These are phyloP conservation scores for Cadophora gregata DNA, from an alignment of 2,329 filamentous ascomycete genomes.

Conservation along the genomic window DNA sequence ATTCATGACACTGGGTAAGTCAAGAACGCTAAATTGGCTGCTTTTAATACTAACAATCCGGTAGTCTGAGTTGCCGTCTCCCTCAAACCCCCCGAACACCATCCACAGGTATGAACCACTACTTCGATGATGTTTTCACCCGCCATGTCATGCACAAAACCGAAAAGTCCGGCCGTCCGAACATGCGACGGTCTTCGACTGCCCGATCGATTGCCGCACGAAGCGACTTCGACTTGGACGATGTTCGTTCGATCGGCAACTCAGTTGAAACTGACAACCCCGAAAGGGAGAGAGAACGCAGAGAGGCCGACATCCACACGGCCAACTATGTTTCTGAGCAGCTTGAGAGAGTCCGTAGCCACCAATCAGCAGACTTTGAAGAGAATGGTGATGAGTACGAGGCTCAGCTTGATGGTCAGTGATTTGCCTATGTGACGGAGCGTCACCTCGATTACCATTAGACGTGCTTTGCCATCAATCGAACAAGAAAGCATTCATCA, in stretches of 20 bases:
- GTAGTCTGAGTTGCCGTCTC: conserved; percentile 83
- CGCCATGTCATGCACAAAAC: conserved; percentile 54
- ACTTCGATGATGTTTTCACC: conserved; percentile 90
- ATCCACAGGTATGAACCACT: conserved; percentile 82
- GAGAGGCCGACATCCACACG: conserved; percentile 71
- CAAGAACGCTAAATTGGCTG: not conserved
- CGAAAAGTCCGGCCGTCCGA: conserved; percentile 53
- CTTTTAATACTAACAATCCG: conserved; percentile 48
- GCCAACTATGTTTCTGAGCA: conserved; percentile 84
- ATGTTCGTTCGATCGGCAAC: conserved; percentile 44
- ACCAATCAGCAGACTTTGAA: conserved; percentile 43
- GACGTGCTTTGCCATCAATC: not conserved
- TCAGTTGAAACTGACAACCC: conserved; percentile 58
- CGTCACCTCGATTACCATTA: not conserved
- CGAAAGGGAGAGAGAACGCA: conserved; percentile 55
- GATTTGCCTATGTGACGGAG: conserved; percentile 2
- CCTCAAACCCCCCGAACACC: conserved; percentile 93
- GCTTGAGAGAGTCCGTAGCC: conserved; percentile 72
- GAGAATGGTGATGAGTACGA: conserved; percentile 66
- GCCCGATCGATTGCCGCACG: conserved; percentile 82
- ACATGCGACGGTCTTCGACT: conserved; percentile 79
- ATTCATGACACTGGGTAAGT: conserved; percentile 96
- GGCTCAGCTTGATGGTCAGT: conserved; percentile 55
- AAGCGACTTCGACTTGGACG: conserved; percentile 71
- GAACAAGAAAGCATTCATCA: not conserved